Base-by-base conservation (phyloP, 345 rosid genomes). In the Populus deltoides region DNA sequence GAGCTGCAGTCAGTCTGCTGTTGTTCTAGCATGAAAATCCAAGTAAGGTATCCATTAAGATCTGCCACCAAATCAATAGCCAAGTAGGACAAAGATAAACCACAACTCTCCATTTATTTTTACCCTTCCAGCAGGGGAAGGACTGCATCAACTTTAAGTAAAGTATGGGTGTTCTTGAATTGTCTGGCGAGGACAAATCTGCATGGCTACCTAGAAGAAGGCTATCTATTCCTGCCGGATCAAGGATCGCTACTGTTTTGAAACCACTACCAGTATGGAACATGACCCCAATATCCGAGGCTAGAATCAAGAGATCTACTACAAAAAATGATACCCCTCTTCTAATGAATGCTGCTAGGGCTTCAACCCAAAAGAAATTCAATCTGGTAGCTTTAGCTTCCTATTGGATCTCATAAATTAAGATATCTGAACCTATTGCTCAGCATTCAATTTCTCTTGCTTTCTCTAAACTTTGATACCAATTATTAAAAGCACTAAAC, bases 401-500 rank as follows among this genome's bases (percentile, higher is more conserved):
- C 1, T 93, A 92, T 74, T 95, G 99, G 99, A 73, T 92, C 25
- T 29, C 87, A 0, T 97, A 93, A 74, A 92, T 95, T 74, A 92
- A 88, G 89, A 86, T 89, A 66, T 88, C 96, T 22, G 98, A 95
- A 83, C 84, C 93, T 11, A 91, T 83, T 65, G 90, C 87, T 8
- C 91, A 89, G 85, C 99, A 96, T 55, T 83, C 92, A 0, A 79
- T 96, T 66, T 90, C 99, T 6, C 92, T 96, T 15, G 98, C 93
- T 9, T 93, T 96, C 78, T 93, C 93, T 82, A 93, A 90, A 83
- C 98, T 96, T 68, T n/a, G n/a, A n/a, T n/a, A n/a, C n/a, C n/a
- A n/a, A n/a, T n/a, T n/a, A n/a, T n/a, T n/a, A n/a, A n/a, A n/a
- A n/a, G n/a, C n/a, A n/a, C n/a, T n/a, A n/a, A n/a, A n/a, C n/a